phyloP scores from a whole-genome alignment of 129 eudicot species.

The Calendula officinalis region DNA sequence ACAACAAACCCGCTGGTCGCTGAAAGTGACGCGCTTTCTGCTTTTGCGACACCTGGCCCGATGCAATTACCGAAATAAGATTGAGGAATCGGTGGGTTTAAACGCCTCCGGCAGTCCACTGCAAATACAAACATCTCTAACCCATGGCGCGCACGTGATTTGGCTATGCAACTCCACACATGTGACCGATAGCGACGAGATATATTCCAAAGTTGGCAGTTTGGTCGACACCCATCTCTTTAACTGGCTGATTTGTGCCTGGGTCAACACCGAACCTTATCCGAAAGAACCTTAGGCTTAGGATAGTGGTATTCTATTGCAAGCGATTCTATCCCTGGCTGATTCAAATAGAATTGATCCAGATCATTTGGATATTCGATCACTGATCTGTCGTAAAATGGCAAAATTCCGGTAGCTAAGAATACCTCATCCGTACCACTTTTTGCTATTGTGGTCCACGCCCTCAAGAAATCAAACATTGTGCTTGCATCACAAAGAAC shows the following conservation, averaged over 20 bases:
- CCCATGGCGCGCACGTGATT: neutral
- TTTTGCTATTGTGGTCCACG: slow-evolving; percentile 17
- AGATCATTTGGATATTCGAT: neutral
- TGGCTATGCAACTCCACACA: slow-evolving; percentile 9
- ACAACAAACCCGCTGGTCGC: neutral
- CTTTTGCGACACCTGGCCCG: neutral
- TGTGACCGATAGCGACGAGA: neutral
- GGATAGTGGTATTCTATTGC: neutral
- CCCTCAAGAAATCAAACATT: slow-evolving; percentile 7
- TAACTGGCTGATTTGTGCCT: neutral
- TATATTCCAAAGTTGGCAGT: neutral
- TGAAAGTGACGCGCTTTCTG: neutral
- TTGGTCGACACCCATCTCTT: neutral
- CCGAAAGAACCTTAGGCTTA: neutral
- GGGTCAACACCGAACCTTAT: slow-evolving; percentile 6
- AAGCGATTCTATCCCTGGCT: neutral
- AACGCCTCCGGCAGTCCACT: neutral
- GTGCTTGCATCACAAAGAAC: slow-evolving; percentile 31
- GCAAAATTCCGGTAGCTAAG: neutral
- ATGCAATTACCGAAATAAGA: slow-evolving; percentile 2
- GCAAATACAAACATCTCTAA: neutral
- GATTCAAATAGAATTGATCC: neutral
- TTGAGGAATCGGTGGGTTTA: neutral
- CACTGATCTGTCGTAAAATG: slow-evolving; percentile 8
- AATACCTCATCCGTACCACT: slow-evolving; percentile 24